Percentiles rank a stretch among this genome's conserved stretches.
These are phyloP conservation scores for Aureobasidium sp. DNA, from an alignment of 2,329 filamentous ascomycete species.

Conservation along the genomic window DNA sequence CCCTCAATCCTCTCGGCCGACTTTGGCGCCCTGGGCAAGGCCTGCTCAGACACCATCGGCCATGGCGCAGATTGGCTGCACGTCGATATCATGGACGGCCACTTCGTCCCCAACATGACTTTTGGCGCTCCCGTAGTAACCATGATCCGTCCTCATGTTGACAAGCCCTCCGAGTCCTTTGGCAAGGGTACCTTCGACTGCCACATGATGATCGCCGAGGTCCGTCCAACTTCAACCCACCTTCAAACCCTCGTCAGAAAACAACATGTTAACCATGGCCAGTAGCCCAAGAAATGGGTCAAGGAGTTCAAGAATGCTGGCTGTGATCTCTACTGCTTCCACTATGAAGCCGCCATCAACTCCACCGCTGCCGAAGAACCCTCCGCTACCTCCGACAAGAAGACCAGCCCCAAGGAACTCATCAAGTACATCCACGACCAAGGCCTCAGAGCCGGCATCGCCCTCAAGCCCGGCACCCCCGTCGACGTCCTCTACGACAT, in stretches of 20 bases:
- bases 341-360: constrained; percentile 86
- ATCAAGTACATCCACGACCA: constrained; percentile 84
- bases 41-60: constrained; percentile 77
- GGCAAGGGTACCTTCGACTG: constrained; percentile 95
- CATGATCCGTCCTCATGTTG: constrained; percentile 82
- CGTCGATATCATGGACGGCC: constrained; percentile 97
- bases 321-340: constrained; percentile 99
- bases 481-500: constrained; percentile 92
- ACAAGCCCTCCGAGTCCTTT: constrained; percentile 57
- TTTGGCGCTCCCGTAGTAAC: constrained; percentile 93
- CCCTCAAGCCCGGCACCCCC: constrained; percentile 85
- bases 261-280: not conserved
- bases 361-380: constrained; percentile 79
- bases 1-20: constrained; percentile 98
- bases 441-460: constrained; percentile 85
- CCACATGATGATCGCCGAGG: constrained; percentile 99
- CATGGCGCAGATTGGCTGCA: constrained; percentile 89
- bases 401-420: constrained; percentile 75
- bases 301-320: constrained; percentile 88
- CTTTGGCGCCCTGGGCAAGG: constrained; percentile 79
- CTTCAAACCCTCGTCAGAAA: too few relatives aligned
- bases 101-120: constrained; percentile 98
- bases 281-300: constrained; percentile 93
- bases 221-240: constrained; percentile 25
- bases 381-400: constrained; percentile 55